phyloP scores from a whole-genome alignment of 2,329 filamentous ascomycete genomes.

The Aureobasidium uvarum region DNA sequence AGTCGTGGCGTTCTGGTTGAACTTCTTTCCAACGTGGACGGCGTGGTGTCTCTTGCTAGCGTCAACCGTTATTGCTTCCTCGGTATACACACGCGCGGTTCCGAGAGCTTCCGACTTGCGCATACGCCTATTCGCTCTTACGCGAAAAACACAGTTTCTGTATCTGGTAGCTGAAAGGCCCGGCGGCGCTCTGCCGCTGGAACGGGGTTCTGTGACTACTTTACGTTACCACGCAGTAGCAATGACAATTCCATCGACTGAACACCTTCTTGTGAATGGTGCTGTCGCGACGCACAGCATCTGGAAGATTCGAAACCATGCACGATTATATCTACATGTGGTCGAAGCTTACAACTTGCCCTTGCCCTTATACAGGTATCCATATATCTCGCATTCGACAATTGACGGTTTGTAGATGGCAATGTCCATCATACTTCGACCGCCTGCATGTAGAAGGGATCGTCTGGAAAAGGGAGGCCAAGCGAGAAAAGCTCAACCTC shows the following conservation, averaged over 20 bases:
- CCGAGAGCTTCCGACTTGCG: neutral
- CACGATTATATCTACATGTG: neutral
- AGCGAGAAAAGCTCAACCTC: constrained; percentile 18
- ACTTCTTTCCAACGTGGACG: constrained; percentile 9
- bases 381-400: neutral
- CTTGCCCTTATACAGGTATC: neutral
- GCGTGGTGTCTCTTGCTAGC: constrained; percentile 7
- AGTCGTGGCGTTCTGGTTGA: neutral
- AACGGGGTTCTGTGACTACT: neutral
- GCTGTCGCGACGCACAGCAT: neutral
- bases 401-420: neutral
- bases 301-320: neutral
- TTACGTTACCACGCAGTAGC: neutral
- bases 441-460: constrained; percentile 2
- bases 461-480: neutral
- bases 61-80: constrained; percentile 11
- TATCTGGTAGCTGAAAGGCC: neutral
- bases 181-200: neutral
- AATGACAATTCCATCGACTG: neutral
- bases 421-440: constrained; percentile 17
- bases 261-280: neutral
- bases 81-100: neutral
- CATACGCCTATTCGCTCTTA: no score
- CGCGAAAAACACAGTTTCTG: neutral
- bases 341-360: neutral